phyloP scores from a whole-genome alignment of 768 basidiomycete genomes.

The Mrakia gelida region DNA sequence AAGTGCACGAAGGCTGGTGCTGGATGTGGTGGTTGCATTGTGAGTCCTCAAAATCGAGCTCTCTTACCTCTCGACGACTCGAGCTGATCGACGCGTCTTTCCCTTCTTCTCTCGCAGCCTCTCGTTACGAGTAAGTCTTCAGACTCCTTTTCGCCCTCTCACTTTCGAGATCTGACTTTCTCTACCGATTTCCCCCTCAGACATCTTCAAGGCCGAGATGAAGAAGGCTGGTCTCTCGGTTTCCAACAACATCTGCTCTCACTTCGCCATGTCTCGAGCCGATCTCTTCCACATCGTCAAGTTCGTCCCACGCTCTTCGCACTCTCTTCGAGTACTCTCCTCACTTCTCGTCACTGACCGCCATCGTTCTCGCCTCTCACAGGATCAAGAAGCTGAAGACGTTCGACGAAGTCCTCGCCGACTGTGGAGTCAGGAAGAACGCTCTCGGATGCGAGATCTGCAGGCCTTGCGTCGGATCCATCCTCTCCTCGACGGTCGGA shows the following conservation, averaged over 20 bases:
- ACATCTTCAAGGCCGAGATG: slow-evolving; percentile 56
- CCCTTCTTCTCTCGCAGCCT: slow-evolving; percentile 45
- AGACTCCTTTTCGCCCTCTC: not conserved
- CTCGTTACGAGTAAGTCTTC: slow-evolving; percentile 47
- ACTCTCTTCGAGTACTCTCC: not conserved
- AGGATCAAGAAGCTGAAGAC: slow-evolving; percentile 60
- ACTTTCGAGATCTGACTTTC: not conserved
- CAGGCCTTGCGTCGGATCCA: slow-evolving; percentile 59
- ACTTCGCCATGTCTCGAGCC: slow-evolving; percentile 60
- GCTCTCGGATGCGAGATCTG: slow-evolving; percentile 68
- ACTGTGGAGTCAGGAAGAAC: slow-evolving; percentile 51
- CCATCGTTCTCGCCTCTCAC: not conserved
- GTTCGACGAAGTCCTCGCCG: slow-evolving; percentile 56
- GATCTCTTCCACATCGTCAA: slow-evolving; percentile 65
- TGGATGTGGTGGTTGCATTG: slow-evolving; percentile 67
- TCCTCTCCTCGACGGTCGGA: slow-evolving; percentile 49
- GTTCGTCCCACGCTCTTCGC: slow-evolving; percentile 36
- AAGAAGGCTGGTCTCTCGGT: slow-evolving; percentile 60
- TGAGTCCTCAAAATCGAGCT: not conserved
- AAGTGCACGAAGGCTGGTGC: slow-evolving; percentile 64
- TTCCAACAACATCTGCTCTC: slow-evolving; percentile 57
- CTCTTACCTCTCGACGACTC: not conserved
- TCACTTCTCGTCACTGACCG: not conserved
- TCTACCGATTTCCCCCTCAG: slow-evolving; percentile 32
- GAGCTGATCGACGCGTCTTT: not conserved